A percentile compares a stretch with the other conserved stretches of the same genome.
Conservation (phyloP, 495 filamentous ascomycete genomes). For the Pseudoneurospora amorphoporcata region DNA sequence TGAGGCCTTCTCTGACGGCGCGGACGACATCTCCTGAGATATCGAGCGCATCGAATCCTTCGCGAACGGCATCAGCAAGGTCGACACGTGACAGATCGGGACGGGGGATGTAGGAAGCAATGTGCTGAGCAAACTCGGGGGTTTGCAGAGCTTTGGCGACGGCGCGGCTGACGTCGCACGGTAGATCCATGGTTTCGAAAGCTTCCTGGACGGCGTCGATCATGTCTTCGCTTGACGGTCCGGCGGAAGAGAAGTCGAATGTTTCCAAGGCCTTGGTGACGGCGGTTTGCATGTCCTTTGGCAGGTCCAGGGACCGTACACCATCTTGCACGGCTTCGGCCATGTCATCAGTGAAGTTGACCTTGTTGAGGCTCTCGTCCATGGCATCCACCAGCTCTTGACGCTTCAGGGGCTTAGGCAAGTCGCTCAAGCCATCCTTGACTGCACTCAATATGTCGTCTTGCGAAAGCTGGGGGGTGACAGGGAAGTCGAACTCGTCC, state of each 20-base stretch:
- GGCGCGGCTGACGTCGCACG: constrained; percentile 5
- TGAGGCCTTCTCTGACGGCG: constrained; percentile 13
- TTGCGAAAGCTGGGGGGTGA: constrained; percentile 38
- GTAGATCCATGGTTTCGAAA: constrained; percentile 8
- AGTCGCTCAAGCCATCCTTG: constrained; percentile 40
- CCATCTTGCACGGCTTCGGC: constrained; percentile 19
- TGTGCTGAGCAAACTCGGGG: constrained; percentile 14
- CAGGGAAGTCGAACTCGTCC: constrained; percentile 59
- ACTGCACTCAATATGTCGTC: constrained; percentile 47
- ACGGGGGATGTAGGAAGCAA: constrained; percentile 11
- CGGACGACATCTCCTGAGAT: constrained; percentile 8
- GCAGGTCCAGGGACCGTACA: constrained; percentile 15
- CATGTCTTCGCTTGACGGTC: background rate
- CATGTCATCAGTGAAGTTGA: constrained; percentile 29
- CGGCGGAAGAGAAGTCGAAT: constrained; percentile 13
- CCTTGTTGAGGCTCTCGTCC: constrained; percentile 29
- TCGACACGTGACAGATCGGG: constrained; percentile 16
- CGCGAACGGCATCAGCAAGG: constrained; percentile 20
- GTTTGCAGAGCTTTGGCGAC: constrained; percentile 11
- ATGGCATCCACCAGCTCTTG: constrained; percentile 37
- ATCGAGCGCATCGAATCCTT: constrained; percentile 18
- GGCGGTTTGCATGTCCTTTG: constrained; percentile 9
- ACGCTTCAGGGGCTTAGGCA: constrained; percentile 27
- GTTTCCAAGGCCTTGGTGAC: constrained; percentile 11
- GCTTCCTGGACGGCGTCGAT: constrained; percentile 19